Percentiles rank a stretch among this genome's conserved stretches.
Evolutionary conservation across 495 filamentous ascomycete genomes (phyloP).

Genomic region (Barbatosphaeria neglecta): DNA sequence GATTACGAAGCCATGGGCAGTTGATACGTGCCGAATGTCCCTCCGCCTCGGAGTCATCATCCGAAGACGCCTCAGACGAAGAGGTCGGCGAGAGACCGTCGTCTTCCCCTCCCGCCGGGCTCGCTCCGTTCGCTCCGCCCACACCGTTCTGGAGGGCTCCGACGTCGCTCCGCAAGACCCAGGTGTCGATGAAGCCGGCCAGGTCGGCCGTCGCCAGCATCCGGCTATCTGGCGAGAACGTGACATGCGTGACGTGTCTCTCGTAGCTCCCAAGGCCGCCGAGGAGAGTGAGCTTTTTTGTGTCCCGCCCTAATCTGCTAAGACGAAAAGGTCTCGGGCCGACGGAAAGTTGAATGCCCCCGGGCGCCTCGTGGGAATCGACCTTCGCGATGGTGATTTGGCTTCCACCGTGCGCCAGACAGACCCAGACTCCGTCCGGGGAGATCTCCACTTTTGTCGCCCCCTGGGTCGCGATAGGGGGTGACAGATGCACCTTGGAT

Average conservation of each 20-base stretch:
- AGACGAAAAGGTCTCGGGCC: conserved; percentile 36
- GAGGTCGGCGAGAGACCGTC: conserved; percentile 17
- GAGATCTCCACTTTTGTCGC: conserved; percentile 67
- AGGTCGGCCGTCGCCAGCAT: conserved; percentile 71
- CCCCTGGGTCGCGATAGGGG: conserved; percentile 29
- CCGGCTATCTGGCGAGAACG: conserved; percentile 72
- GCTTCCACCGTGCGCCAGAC: conserved; percentile 69
- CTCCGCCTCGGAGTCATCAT: conserved; percentile 17
- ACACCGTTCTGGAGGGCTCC: conserved; percentile 17
- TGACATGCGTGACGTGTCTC: conserved; percentile 56
- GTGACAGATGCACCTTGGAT: conserved; percentile 52
- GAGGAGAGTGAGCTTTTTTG: conserved; percentile 42
- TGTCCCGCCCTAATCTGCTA: conserved; percentile 44
- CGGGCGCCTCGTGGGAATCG: conserved; percentile 30
- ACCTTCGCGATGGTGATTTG: conserved; percentile 35
- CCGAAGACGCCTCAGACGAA: conserved; percentile 14
- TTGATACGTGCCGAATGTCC: conserved; percentile 13
- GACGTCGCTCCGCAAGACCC: conserved; percentile 49
- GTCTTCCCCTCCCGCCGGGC: conserved; percentile 9
- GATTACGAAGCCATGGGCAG: conserved; percentile 55
- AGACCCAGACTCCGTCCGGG: conserved; percentile 61
- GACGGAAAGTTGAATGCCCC: conserved; percentile 29
- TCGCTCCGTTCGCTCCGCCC: conserved; percentile 9
- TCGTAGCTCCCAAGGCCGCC: conserved; percentile 71
- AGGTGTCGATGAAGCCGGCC: conserved; percentile 78